phyloP scores from a whole-genome alignment of 2,329 filamentous ascomycete species.

The Hymenoscyphus fraxineus region DNA sequence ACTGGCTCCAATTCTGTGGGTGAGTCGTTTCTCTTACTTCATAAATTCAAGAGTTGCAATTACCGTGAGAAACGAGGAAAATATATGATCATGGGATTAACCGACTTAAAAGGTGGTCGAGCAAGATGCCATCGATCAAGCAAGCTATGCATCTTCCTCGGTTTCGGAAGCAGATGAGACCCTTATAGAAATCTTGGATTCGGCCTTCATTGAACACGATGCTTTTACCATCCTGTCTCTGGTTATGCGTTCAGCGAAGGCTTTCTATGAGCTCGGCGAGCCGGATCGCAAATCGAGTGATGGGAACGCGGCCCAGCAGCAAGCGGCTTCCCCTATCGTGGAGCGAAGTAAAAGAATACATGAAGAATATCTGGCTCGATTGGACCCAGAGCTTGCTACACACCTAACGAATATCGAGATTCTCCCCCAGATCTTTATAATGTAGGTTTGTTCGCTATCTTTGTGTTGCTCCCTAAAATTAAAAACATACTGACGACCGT shows the following conservation, averaged over 20 bases:
- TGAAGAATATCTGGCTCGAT: constrained; percentile 69
- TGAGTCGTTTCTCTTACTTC: too few relatives aligned
- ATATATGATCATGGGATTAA: too few relatives aligned
- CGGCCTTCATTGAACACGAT: constrained; percentile 80
- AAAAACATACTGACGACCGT: constrained; percentile 6
- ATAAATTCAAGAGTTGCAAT: too few relatives aligned
- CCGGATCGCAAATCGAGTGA: constrained; percentile 41
- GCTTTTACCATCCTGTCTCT: constrained; percentile 79
- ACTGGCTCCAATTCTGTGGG: constrained; percentile 82
- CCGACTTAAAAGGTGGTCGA: constrained; percentile 50
- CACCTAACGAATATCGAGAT: constrained; percentile 84
- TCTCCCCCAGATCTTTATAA: constrained; percentile 92
- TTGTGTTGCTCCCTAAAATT: not conserved
- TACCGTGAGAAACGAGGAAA: too few relatives aligned
- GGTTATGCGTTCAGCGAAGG: constrained; percentile 82
- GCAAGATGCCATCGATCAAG: constrained; percentile 66
- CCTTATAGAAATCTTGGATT: constrained; percentile 65
- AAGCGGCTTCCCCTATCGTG: constrained; percentile 67
- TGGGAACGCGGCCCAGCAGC: constrained; percentile 20
- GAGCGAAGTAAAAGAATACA: constrained; percentile 84
- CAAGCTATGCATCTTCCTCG: constrained; percentile 35
- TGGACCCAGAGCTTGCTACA: constrained; percentile 77
- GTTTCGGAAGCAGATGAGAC: constrained; percentile 20
- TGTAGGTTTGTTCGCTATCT: constrained; percentile 51
- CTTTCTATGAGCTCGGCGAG: constrained; percentile 69